Conservation (phyloP, 2,329 filamentous ascomycete genomes). For the Nigrospora sphaerica region DNA sequence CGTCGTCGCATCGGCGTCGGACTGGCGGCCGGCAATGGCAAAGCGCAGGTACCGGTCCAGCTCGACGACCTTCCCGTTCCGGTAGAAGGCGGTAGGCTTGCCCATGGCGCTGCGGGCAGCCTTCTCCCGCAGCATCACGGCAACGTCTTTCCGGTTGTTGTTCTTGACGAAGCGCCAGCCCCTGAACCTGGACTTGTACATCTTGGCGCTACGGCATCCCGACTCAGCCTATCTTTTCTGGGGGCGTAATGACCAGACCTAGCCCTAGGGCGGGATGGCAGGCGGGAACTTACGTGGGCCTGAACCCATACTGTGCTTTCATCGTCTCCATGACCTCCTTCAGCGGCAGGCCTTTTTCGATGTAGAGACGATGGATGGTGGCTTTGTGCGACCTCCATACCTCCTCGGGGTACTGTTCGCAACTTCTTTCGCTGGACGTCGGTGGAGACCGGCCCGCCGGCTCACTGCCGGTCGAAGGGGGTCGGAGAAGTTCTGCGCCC, state of each 20-base stretch:
- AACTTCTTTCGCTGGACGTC: background rate
- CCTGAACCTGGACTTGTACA: slow-evolving; percentile 16
- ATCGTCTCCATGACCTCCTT: slow-evolving; percentile 12
- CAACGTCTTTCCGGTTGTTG: slow-evolving; percentile 14
- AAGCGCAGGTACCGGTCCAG: slow-evolving; percentile 14
- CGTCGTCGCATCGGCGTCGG: background rate
- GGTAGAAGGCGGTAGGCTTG: slow-evolving; percentile 13
- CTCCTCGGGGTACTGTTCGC: slow-evolving; percentile 8
- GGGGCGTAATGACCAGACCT: background rate
- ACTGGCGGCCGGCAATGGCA: slow-evolving; percentile 7
- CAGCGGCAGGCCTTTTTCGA: slow-evolving; percentile 12
- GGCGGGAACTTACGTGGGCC: slow-evolving; percentile 12
- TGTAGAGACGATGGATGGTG: slow-evolving; percentile 14
- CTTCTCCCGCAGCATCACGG: slow-evolving; percentile 13
- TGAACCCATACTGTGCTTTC: slow-evolving; percentile 11
- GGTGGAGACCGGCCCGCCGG: no score
- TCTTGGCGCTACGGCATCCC: slow-evolving; percentile 9
- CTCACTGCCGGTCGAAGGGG: no score
- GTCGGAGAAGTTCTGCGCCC: no score
- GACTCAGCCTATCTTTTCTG: background rate
- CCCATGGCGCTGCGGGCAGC: slow-evolving; percentile 13
- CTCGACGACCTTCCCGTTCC: slow-evolving; percentile 15
- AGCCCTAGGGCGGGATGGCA: no score
- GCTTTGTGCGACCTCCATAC: slow-evolving; percentile 13
- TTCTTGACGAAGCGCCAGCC: slow-evolving; percentile 18